Conservation (phyloP, 441 rosid genomes). For the Gossypium schwendimanii region DNA sequence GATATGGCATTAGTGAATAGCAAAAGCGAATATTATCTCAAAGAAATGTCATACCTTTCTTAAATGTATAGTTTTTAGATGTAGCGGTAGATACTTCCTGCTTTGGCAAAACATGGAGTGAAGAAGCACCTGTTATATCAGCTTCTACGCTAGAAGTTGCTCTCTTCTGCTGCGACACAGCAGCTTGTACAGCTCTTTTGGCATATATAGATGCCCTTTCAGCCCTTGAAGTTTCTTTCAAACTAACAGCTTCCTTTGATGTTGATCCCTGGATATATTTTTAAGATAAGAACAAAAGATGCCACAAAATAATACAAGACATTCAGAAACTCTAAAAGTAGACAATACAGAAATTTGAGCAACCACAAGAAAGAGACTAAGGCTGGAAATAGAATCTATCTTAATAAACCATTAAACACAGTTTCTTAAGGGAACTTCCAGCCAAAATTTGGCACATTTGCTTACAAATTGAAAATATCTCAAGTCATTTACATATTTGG, state of each 20-base stretch:
- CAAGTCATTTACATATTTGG: neutral
- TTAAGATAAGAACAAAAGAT: slow-evolving; percentile 4
- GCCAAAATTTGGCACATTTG: neutral
- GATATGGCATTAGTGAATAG: neutral
- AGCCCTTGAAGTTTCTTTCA: slow-evolving; percentile 62
- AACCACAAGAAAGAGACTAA: neutral
- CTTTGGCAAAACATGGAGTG: slow-evolving; percentile 66
- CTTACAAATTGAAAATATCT: neutral
- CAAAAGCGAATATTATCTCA: neutral
- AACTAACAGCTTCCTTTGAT: slow-evolving; percentile 56
- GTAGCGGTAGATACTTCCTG: slow-evolving; percentile 91
- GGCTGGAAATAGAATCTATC: neutral
- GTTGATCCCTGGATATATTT: slow-evolving; percentile 54
- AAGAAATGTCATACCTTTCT: slow-evolving; percentile 50
- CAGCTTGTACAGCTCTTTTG: slow-evolving; percentile 63
- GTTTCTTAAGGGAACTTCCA: neutral
- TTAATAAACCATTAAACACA: neutral
- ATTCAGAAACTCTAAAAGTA: neutral
- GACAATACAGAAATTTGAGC: neutral
- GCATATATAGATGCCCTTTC: slow-evolving; percentile 64
- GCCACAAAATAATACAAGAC: neutral
- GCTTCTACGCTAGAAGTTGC: slow-evolving; percentile 94
- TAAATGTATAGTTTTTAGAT: slow-evolving; percentile 73
- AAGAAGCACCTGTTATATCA: slow-evolving; percentile 82
- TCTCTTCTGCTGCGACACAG: slow-evolving; percentile 59